Evolutionary conservation across 768 basidiomycete genomes (phyloP), one percentile per base, ranked within the genome.

Genomic region (Tricholoma flavovirens): DNA sequence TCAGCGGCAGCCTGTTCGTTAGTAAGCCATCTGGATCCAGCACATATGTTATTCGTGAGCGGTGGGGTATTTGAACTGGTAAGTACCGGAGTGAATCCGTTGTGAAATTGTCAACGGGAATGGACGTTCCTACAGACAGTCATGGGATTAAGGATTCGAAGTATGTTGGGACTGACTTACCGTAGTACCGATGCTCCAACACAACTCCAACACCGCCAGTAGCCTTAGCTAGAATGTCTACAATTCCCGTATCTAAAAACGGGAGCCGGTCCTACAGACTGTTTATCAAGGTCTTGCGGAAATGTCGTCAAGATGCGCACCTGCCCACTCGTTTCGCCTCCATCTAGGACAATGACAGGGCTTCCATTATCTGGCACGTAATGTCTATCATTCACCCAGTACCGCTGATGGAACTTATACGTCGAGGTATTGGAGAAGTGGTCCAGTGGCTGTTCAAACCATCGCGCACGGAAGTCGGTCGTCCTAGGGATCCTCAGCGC

Each of bases 121-220:
- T 76, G 6, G 92, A 94, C 45, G 81, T 66, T 15, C 90, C 89
- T 90, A 53, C 17, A 30, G 21, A 49, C 10, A 55, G 43, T 43
- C 29, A 60, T 57, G 48, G 62, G 50, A 65, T 50, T 62, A 58
- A 38, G 55, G 5, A 33, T 15, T 26, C 15, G 6, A 4, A 45
- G 7, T 54, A n/a, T 33, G n/a, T 6, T 26, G 24, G 73, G 30
- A 55, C 24, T 6, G 17, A 30, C 66, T 35, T 59, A 77, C 93
- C 92, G 67, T 96, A 96, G 68, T 88, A 93, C 59, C 94, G 81
- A 69, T 98, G 94, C 67, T 98, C 94, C 33, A 98, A 76, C n/a
- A 98, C 83, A 40, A 97, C 82, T 17, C 89, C 88, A 5, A 98
- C 77, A 4, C 96, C 96, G n/a, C 84, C 81, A 0, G 93, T 96